Base-by-base conservation (phyloP, 2,329 filamentous ascomycete genomes). In the Macroventuria anomochaeta region DNA sequence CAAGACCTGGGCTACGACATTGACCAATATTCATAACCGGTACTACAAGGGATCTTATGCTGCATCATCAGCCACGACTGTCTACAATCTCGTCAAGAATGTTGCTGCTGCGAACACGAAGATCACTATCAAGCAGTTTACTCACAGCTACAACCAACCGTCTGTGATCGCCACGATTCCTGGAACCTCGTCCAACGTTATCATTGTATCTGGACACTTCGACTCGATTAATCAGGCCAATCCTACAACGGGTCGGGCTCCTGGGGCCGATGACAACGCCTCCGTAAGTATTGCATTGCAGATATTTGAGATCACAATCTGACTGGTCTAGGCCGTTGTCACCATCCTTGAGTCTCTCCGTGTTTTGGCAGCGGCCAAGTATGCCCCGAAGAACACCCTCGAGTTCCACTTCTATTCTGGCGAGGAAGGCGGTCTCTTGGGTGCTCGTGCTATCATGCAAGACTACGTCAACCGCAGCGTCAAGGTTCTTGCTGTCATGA, bases 391-490 rank as follows among this genome's bases (percentile, higher is more conserved):
- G 57, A 96, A 96, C 77, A 95, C 90, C 1, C 81, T 97, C 65
- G 93, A 97, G 78, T 96, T 96, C 75, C 92, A 96, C 76, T 96
- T 91, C 90, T 96, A 95, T 78, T 90, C 87, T 39, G 91, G 90
- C n/a, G 91, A 96, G 74, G 91, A 96, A 75, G 90, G 88, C 53
- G 91, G 91, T 34, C 80, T 96, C 38, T 82, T 95, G 5, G 91
- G 91, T 51, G 92, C 88, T 68, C 91, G 96, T 74, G 92, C 88
- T 49, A 88, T 96, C 73, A 96, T 96, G 79, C 81, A 83, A 39
- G 77, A 83, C 11, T 96, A 96, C 69, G 87, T 88, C 74, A 84
- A 86, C 70, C 50, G 49, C 18, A 21, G 32, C 18, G 50, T 51
- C 29, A 54, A 92, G 59, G 83, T 97, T 73, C 93, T 92, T 77